Evolutionary conservation across 768 basidiomycete species (phyloP), one percentile per base, ranked within the genome.

Genomic region (Ramaria sp.): DNA sequence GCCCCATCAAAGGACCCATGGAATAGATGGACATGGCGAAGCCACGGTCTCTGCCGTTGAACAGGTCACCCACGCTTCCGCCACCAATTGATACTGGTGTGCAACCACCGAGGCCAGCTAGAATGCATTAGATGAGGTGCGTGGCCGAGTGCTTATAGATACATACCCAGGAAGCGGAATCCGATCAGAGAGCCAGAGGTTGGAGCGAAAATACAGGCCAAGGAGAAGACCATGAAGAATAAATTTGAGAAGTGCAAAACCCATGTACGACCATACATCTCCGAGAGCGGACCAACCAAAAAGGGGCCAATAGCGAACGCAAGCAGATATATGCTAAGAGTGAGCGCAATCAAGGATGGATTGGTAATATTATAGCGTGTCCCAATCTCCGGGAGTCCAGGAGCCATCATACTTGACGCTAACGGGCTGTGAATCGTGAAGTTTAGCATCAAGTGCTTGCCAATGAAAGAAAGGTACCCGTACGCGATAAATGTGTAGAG

Each of bases 401-500:
- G 84, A 0, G 84, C 83, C 81, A 88, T 84, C 78, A 86, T 88
- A 15, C 84, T 76, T 60, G 76, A 77, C 0, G 71, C 75, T 4
- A 79, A 66, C 0, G 78, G 75, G 0, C 72, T 59, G 20, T 86
- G 20, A 80, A 39, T 12, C 15, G 10, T 17, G 53, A 51, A 24
- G 20, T 13, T 24, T 9, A 69, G 72, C 1, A 69, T 71, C 43
- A 62, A 37, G 13, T 71, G 7, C 3, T 2, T 2, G 74, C 66
- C 38, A 74, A 63, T 10, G 70, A 71, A 13, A 38, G 72, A 64
- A 34, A 70, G 57, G 30, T 20, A 51, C 38, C 34, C 51, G 39
- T 49, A 20, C 31, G 47, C 42, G 6, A 59, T 9, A 20, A 33
- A 20, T 37, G 34, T 57, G 30, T 34, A 15, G 15, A 37, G 15